Conservation (phyloP, 2,329 filamentous ascomycete species). For the Pseudogymnoascus sp. region DNA sequence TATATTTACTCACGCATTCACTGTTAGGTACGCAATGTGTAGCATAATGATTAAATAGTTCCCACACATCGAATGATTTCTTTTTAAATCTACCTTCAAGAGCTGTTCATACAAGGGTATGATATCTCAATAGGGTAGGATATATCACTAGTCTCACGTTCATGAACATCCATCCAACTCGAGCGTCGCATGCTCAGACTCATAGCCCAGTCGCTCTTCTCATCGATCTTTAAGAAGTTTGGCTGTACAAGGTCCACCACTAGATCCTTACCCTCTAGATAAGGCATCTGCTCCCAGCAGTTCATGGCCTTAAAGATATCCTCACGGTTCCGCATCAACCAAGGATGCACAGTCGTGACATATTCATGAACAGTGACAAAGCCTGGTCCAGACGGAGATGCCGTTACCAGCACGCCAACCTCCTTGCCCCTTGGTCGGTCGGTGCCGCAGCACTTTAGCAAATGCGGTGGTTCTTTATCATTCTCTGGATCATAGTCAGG, state of each 20-base stretch:
- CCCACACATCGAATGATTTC: not conserved
- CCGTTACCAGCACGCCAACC: not conserved
- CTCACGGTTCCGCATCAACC: slow-evolving; percentile 15
- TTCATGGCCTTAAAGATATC: slow-evolving; percentile 2
- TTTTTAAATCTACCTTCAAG: not conserved
- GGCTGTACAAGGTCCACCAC: not conserved
- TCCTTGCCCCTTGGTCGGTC: not conserved
- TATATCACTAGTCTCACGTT: not conserved
- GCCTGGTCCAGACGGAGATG: slow-evolving; percentile 5
- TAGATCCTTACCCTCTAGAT: not conserved
- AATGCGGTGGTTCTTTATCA: not conserved
- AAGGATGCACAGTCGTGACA: slow-evolving; percentile 21
- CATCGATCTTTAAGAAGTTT: not conserved
- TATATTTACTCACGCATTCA: not conserved
- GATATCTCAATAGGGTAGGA: not conserved
- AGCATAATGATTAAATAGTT: not conserved
- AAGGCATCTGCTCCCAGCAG: not conserved
- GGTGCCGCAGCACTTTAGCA: not conserved
- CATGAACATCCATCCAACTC: not conserved
- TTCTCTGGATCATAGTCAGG: not conserved
- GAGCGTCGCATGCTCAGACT: not conserved
- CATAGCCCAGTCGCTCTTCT: not conserved
- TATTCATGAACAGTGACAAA: slow-evolving; percentile 23
- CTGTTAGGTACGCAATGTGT: not conserved
- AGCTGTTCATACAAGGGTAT: not conserved